Percentiles rank a stretch among this genome's conserved stretches.
Conservation (phyloP, 192 early-diverging fungal genomes). For the Pilobolus umbonatus region DNA sequence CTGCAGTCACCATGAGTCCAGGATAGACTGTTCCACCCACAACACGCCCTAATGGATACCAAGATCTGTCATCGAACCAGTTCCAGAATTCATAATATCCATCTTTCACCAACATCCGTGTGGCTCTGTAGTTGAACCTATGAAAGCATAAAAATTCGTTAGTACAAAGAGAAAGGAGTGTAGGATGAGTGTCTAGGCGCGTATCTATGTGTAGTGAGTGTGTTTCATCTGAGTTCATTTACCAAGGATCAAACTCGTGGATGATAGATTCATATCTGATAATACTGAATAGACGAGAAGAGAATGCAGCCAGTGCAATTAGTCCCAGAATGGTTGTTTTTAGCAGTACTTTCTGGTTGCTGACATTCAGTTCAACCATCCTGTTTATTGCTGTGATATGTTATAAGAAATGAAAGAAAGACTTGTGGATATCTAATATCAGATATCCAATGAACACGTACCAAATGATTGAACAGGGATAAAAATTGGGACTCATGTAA, state of each 20-base stretch:
- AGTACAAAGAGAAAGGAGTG: neutral
- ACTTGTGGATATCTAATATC: no score
- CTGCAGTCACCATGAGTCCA: constrained; percentile 98
- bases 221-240: neutral
- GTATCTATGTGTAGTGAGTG: neutral
- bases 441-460: no score
- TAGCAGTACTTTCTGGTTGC: constrained; percentile 54
- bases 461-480: no score
- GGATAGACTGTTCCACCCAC: constrained; percentile 99
- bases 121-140: constrained; percentile 97
- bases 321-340: constrained; percentile 85
- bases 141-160: neutral
- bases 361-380: constrained; percentile 34
- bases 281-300: constrained; percentile 94
- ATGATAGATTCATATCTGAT: constrained; percentile 98
- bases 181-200: neutral
- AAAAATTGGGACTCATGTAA: no score
- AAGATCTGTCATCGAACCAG: constrained; percentile 98
- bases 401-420: neutral
- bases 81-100: constrained; percentile 99
- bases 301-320: constrained; percentile 82
- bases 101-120: constrained; percentile 83
- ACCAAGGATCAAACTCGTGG: constrained; percentile 99
- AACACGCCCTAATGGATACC: constrained; percentile 98
- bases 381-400: neutral